These are phyloP conservation scores for Penicillium dipodomyicola DNA, from an alignment of 495 filamentous ascomycete species.

Conservation along the genomic window DNA sequence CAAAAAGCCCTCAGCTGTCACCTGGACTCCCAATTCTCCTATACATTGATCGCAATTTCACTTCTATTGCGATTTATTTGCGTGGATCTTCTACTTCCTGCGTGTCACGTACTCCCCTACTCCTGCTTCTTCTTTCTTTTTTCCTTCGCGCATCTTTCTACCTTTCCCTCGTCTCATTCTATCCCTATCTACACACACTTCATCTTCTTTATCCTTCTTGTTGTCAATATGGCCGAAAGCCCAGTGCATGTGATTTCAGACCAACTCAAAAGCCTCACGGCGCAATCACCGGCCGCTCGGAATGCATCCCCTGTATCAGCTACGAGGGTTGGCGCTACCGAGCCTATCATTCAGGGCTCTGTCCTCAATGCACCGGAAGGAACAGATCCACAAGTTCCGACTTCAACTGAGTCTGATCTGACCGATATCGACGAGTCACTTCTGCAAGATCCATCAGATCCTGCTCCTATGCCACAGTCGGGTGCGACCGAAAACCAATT, in stretches of 20 bases:
- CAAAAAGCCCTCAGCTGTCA: neutral
- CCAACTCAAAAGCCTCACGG: neutral
- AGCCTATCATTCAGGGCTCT: neutral
- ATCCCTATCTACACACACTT: neutral
- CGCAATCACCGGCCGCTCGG: neutral
- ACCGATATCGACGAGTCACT: neutral
- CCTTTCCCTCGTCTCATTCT: neutral
- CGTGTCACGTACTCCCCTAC: neutral
- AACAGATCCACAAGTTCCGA: neutral
- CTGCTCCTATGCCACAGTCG: neutral
- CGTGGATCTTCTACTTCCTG: neutral
- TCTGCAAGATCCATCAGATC: neutral
- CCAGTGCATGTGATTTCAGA: neutral
- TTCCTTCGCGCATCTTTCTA: no score
- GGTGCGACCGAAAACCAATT: neutral
- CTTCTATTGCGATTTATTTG: neutral
- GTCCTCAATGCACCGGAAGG: neutral
- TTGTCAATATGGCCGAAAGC: neutral
- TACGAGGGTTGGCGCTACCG: neutral
- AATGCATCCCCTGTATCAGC: neutral
- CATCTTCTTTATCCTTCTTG: neutral
- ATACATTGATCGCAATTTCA: neutral
- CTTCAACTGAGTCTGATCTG: neutral
- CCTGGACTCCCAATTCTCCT: neutral
- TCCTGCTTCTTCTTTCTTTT: neutral